Evolutionary conservation across 1,284 basidiomycete genomes (phyloP), one percentile per base, ranked within the genome.

Genomic region (Inonotus obliquus): DNA sequence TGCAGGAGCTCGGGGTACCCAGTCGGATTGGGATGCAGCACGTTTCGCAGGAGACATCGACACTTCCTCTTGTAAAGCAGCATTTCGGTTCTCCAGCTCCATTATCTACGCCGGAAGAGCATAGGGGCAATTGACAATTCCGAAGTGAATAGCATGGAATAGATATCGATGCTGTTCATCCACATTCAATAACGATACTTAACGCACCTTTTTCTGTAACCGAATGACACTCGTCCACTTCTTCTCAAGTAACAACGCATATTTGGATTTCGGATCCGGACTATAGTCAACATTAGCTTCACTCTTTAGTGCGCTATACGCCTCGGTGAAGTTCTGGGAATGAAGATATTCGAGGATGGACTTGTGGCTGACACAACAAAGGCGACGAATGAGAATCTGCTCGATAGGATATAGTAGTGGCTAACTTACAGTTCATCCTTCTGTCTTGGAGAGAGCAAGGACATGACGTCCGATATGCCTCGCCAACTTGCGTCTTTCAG

Each of bases 181-280:
- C 27, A 35, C 39, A 44, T 19, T 19, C 44, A 39, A 23, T 19
- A n/a, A 5, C 17, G n/a, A 39, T 19, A 14, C 10, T 17, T 17
- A 25, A 66, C 78, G 64, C 65, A 85, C 87, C 82, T 91, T 91
- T 77, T 91, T 91, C 77, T 91, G 89, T 70, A 91, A 72, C 49
- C 89, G 77, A 60, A 92, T 89, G 52, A 91, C 87, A 67, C 84
- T 85, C 52, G 87, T 90, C 90, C 90, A 92, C 72, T 92, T 92
- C 81, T 90, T 91, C 71, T 88, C 87, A 62, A 92, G 74, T 63
- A 92, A 71, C 0, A 87, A 87, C 19, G 79, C 80, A 69, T 79
- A 81, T 70, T 84, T 84, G 58, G 84, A 80, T 67, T 84, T 83
- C 32, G 83, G 78, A 74, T 90, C 82, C 25, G 81, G 79, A 60